Evolutionary conservation across 352 stramenopile genomes (phyloP).

Genomic region (Thraustochytrium striatum): DNA sequence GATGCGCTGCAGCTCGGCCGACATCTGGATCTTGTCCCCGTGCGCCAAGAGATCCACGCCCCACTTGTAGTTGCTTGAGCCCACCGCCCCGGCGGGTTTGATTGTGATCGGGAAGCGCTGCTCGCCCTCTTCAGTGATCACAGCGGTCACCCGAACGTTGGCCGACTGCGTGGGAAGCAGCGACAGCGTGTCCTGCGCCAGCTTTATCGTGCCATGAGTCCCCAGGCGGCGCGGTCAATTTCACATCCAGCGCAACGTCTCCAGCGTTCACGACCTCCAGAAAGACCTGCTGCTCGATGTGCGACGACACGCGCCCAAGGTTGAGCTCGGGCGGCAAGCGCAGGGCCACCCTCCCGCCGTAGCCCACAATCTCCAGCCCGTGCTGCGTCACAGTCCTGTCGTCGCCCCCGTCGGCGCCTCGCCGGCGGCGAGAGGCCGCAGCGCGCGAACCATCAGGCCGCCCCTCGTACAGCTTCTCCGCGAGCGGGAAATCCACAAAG

Average conservation of each 20-base stretch:
- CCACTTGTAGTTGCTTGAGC: background rate
- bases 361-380: background rate
- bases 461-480: background rate
- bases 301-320: conserved; percentile 4
- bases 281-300: conserved; percentile 7
- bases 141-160: background rate
- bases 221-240: background rate
- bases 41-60: background rate
- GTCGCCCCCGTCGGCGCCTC: background rate
- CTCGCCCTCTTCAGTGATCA: background rate
- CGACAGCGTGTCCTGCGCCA: background rate
- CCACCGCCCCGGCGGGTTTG: background rate
- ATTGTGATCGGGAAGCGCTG: background rate
- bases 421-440: no score
- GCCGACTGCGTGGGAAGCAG: conserved; percentile 6
- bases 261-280: background rate
- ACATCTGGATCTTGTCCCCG: conserved; percentile 43
- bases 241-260: conserved; percentile 10
- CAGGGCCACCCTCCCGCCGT: conserved; percentile 9
- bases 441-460: background rate
- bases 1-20: conserved; percentile 31
- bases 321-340: background rate
- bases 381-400: background rate
- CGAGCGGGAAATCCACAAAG: background rate
- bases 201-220: conserved; percentile 4